phyloP scores from a whole-genome alignment of 495 filamentous ascomycete genomes.

The Podospora pseudopauciseta region DNA sequence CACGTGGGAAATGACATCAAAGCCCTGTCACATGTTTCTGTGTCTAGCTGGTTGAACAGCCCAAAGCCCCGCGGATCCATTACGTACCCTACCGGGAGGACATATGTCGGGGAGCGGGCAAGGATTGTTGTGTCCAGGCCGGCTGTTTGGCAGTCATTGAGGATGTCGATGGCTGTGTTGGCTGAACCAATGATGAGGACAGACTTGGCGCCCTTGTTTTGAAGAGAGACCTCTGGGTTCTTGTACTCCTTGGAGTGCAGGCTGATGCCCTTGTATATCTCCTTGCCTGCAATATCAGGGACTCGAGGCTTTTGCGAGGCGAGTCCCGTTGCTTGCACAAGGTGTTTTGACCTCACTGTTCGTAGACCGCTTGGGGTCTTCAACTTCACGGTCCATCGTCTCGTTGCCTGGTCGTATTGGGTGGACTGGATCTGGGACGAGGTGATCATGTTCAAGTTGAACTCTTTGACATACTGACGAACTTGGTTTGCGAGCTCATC shows the following conservation, averaged over 20 bases:
- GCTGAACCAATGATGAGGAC: conserved; percentile 36
- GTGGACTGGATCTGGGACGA: conserved; percentile 29
- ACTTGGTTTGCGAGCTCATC: conserved; percentile 32
- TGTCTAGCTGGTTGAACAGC: conserved; percentile 21
- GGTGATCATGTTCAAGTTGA: conserved; percentile 31
- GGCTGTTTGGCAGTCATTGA: conserved; percentile 30
- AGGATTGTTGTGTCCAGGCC: conserved; percentile 31
- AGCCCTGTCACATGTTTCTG: conserved; percentile 20
- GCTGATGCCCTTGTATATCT: conserved; percentile 27
- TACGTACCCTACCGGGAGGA: conserved; percentile 30
- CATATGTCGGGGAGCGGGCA: conserved; percentile 34
- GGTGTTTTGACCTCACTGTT: conserved; percentile 24
- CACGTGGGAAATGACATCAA: conserved; percentile 23
- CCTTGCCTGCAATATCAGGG: conserved; percentile 19
- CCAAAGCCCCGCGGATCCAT: conserved; percentile 22
- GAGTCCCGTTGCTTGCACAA: conserved; percentile 36
- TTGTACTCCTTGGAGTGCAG: conserved; percentile 30
- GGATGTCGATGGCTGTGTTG: conserved; percentile 39
- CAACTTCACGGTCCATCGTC: conserved; percentile 26
- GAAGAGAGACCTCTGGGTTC: conserved; percentile 14
- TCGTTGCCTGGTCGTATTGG: conserved; percentile 17
- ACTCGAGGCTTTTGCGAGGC: conserved; percentile 25
- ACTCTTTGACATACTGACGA: conserved; percentile 21
- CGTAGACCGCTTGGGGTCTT: conserved; percentile 10
- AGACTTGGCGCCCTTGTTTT: conserved; percentile 25